Conservation (phyloP, 805 yeast species). For the Nakazawaea anatomiae region DNA sequence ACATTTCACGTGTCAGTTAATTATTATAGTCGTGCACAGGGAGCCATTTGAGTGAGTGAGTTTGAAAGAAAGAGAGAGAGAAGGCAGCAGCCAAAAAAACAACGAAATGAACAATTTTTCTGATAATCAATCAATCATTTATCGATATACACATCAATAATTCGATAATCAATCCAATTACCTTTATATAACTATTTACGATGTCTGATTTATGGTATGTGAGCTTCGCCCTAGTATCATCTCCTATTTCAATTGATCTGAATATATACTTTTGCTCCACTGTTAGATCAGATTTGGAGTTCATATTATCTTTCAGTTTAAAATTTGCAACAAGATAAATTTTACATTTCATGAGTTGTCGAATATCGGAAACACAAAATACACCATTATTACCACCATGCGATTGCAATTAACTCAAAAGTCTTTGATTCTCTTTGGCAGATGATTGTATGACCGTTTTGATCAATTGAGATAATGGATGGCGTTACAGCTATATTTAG, state of each 20-base stretch:
- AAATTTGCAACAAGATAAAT: too few relatives aligned
- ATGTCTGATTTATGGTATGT: conserved; percentile 16
- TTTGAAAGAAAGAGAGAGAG: too few relatives aligned
- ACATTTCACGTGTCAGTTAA: neutral
- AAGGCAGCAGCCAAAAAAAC: neutral
- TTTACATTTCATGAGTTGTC: too few relatives aligned
- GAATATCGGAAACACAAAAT: too few relatives aligned
- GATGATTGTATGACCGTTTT: neutral
- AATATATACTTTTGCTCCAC: too few relatives aligned
- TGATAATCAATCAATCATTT: neutral
- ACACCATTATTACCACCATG: too few relatives aligned
- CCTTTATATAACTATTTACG: neutral
- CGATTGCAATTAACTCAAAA: too few relatives aligned
- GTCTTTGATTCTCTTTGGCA: too few relatives aligned
- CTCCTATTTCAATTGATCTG: neutral
- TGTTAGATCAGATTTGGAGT: too few relatives aligned
- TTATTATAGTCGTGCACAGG: too few relatives aligned
- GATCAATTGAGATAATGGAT: neutral
- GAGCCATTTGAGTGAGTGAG: too few relatives aligned
- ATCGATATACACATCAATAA: neutral
- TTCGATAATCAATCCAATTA: neutral
- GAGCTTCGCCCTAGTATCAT: neutral
- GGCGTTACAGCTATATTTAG: neutral
- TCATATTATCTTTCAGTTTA: too few relatives aligned
- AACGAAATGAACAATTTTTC: neutral